Evolutionary conservation across 2,329 filamentous ascomycete species (phyloP).

Genomic region (Sporothrix humicola): DNA sequence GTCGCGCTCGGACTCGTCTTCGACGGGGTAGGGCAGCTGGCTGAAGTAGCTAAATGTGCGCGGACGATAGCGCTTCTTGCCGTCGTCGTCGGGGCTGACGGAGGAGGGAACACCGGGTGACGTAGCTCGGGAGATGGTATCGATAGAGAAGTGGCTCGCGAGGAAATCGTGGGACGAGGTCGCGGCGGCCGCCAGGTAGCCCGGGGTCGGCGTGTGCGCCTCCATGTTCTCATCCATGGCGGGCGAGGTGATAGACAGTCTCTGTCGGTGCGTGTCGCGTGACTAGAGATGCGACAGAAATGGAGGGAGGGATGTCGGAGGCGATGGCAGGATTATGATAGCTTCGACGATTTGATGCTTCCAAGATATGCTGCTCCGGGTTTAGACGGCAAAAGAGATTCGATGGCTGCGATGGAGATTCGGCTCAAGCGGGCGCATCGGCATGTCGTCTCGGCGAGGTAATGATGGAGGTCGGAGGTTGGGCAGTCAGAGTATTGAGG

Average conservation of each 20-base stretch:
- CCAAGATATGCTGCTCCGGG: neutral
- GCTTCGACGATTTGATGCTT: neutral
- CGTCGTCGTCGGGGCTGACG: slow-evolving; percentile 54
- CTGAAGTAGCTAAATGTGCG: slow-evolving; percentile 93
- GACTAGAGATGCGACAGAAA: neutral
- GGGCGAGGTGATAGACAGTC: neutral
- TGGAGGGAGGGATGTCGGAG: neutral
- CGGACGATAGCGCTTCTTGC: slow-evolving; percentile 74
- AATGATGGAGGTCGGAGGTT: neutral
- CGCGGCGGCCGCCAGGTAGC: slow-evolving; percentile 47
- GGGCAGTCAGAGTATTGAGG: neutral
- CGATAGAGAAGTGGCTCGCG: slow-evolving; percentile 53
- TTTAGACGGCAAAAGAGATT: slow-evolving; percentile 14
- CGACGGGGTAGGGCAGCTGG: slow-evolving; percentile 86
- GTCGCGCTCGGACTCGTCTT: slow-evolving; percentile 78
- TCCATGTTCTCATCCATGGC: slow-evolving; percentile 48
- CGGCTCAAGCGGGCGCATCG: slow-evolving; percentile 26
- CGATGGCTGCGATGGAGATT: neutral
- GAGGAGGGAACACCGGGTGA: slow-evolving; percentile 73
- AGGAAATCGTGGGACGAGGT: slow-evolving; percentile 49
- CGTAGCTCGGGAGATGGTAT: slow-evolving; percentile 82
- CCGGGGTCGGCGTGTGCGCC: slow-evolving; percentile 40
- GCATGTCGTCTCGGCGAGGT: slow-evolving; percentile 4
- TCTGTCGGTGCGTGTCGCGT: neutral
- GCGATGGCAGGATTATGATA: neutral